Conservation (phyloP, 2,329 filamentous ascomycete genomes). For the Ceratocystis lukuohia region DNA sequence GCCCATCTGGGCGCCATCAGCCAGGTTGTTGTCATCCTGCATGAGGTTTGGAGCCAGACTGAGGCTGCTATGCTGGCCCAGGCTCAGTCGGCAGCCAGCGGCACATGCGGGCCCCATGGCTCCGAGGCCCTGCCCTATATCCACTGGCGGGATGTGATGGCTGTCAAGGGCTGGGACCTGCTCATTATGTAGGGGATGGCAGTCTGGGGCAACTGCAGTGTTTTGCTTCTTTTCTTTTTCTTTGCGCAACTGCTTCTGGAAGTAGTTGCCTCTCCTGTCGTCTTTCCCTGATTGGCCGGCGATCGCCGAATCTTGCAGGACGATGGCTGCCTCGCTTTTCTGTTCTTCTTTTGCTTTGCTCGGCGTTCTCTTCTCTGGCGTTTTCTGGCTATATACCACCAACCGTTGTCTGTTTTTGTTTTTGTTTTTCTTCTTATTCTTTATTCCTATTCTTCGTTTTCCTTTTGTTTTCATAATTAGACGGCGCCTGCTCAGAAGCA, state of each 20-base stretch:
- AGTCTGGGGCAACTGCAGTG: constrained; percentile 12
- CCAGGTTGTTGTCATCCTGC: constrained; percentile 62
- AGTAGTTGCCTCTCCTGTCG: neutral
- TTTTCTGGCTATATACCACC: constrained; percentile 11
- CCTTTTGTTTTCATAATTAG: constrained; percentile 8
- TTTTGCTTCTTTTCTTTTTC: constrained; percentile 21
- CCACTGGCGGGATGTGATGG: constrained; percentile 93
- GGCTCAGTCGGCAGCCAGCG: constrained; percentile 27
- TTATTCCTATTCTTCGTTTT: neutral
- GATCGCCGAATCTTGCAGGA: neutral
- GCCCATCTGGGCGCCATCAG: constrained; percentile 74
- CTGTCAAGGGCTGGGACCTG: constrained; percentile 81
- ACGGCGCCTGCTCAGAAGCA: neutral
- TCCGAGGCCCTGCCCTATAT: constrained; percentile 46
- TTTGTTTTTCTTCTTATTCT: neutral
- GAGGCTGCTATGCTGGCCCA: constrained; percentile 35
- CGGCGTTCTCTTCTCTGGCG: constrained; percentile 15
- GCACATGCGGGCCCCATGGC: constrained; percentile 26
- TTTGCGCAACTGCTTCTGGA: neutral
- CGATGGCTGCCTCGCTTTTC: neutral
- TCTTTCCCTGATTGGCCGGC: neutral
- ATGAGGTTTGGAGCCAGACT: constrained; percentile 75
- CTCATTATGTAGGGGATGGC: constrained; percentile 56
- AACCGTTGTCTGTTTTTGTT: neutral
- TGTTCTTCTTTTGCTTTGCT: constrained; percentile 10